phyloP scores from a whole-genome alignment of 139 green algal species.

The Coelastrella sp. region DNA sequence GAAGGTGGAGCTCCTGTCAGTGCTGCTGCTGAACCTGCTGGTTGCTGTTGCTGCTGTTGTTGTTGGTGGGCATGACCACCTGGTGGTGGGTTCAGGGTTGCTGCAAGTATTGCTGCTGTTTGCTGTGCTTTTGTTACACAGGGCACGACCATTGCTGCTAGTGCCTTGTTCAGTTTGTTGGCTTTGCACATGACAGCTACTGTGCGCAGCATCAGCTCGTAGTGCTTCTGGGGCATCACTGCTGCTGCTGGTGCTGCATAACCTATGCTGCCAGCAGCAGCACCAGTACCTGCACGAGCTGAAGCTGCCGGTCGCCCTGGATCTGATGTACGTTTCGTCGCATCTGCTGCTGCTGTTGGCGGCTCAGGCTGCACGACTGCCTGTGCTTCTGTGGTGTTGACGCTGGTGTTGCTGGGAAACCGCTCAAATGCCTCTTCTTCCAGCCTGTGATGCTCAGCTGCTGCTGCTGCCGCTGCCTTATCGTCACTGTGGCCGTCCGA shows the following conservation, averaged over 20 bases:
- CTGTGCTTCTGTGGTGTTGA: too few relatives aligned
- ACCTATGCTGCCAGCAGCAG: too few relatives aligned
- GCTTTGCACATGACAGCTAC: background rate
- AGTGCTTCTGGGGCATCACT: background rate
- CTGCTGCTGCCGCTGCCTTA: background rate
- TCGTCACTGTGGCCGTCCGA: background rate
- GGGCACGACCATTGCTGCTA: conserved; percentile 18
- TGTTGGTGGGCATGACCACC: background rate
- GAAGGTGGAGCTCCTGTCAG: background rate
- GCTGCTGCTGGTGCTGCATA: background rate
- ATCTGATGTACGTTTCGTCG: background rate
- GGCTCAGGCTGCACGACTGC: background rate
- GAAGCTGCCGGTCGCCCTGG: background rate
- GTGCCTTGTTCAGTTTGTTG: background rate
- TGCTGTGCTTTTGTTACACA: background rate
- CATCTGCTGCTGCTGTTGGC: background rate
- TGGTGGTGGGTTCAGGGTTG: background rate
- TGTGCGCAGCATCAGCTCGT: background rate
- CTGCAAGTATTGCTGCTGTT: background rate
- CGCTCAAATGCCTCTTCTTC: too few relatives aligned
- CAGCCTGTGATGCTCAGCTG: too few relatives aligned
- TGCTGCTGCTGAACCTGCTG: background rate
- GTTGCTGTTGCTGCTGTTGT: background rate
- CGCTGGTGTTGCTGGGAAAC: too few relatives aligned
- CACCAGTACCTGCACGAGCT: too few relatives aligned